A percentile compares a stretch with the other conserved stretches of the same genome.
phyloP scores from a whole-genome alignment of 495 filamentous ascomycete species.

The Hyaloscypha bicolor region DNA sequence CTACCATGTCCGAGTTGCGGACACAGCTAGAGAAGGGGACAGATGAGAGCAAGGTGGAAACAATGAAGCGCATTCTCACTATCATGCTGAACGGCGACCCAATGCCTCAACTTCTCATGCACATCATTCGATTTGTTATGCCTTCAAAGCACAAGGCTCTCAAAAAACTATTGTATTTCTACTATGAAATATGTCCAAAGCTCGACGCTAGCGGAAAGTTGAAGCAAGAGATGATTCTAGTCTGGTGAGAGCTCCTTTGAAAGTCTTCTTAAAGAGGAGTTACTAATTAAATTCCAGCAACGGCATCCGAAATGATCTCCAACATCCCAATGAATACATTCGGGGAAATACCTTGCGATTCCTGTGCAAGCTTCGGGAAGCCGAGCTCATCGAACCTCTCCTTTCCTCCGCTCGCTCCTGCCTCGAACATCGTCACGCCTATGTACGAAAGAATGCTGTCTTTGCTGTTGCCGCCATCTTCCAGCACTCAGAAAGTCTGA shows the following conservation, averaged over 20 bases:
- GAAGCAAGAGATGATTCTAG: conserved; percentile 99
- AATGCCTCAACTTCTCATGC: conserved; percentile 94
- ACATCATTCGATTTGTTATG: conserved; percentile 99
- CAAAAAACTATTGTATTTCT: conserved; percentile 98
- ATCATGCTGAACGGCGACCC: conserved; percentile 98
- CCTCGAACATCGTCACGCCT: conserved; percentile 93
- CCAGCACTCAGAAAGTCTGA: conserved; percentile 86
- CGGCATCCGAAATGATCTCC: conserved; percentile 95
- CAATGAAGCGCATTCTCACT: conserved; percentile 96
- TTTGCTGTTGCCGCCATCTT: conserved; percentile 93
- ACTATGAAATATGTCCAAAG: conserved; percentile 99
- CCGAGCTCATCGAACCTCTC: conserved; percentile 94
- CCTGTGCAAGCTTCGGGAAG: conserved; percentile 92
- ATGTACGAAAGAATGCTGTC: conserved; percentile 97
- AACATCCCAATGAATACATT: conserved; percentile 98
- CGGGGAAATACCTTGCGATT: conserved; percentile 96
- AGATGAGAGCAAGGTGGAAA: conserved; percentile 96
- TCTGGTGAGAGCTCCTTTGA: conserved; percentile 70
- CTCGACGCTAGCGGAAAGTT: conserved; percentile 87
- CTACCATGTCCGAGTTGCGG: conserved; percentile 85
- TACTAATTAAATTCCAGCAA: conserved; percentile 60
- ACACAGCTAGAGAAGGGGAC: conserved; percentile 95
- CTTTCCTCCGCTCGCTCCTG: conserved; percentile 89
- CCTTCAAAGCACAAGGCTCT: conserved; percentile 93
- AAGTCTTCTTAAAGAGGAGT: background rate